Evolutionary conservation across 768 basidiomycete genomes (phyloP).

Genomic region (Boletus subcaerulescens): DNA sequence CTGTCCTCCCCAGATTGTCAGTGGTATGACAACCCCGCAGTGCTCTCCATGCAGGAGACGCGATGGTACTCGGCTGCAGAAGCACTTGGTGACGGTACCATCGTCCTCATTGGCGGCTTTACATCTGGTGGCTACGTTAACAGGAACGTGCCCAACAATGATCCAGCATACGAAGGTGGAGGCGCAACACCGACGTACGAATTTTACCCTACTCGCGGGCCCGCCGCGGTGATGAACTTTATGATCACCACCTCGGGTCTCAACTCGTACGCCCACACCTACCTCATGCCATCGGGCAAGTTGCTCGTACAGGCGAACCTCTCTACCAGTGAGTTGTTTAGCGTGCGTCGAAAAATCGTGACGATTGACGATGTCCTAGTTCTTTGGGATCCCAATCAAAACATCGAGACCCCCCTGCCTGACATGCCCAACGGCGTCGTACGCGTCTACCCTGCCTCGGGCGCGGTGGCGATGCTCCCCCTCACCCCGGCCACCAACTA

Average conservation of each 20-base stretch:
- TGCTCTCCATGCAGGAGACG: conserved; percentile 58
- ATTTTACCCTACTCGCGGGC: conserved; percentile 66
- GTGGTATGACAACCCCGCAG: conserved; percentile 67
- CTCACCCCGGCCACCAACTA: conserved; percentile 89
- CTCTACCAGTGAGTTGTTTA: conserved; percentile 53
- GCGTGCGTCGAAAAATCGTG: neutral
- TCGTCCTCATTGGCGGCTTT: conserved; percentile 79
- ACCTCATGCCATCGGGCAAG: conserved; percentile 69
- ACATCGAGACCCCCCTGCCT: conserved; percentile 61
- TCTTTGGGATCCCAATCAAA: conserved; percentile 51
- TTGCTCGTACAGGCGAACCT: conserved; percentile 80
- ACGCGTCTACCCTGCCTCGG: conserved; percentile 88
- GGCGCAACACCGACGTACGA: conserved; percentile 79
- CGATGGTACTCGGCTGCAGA: conserved; percentile 80
- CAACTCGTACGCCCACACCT: conserved; percentile 74
- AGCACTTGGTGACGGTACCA: conserved; percentile 66
- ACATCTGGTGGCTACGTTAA: conserved; percentile 74
- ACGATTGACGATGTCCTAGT: conserved; percentile 25
- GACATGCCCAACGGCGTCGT: conserved; percentile 70
- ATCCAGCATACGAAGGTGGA: conserved; percentile 57
- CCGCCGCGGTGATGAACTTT: conserved; percentile 56
- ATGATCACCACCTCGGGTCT: conserved; percentile 70
- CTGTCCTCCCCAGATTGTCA: conserved; percentile 48
- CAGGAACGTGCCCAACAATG: conserved; percentile 60
- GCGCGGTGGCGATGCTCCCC: conserved; percentile 86